Conservation (phyloP, 768 basidiomycete genomes). For the Suillus americanus region DNA sequence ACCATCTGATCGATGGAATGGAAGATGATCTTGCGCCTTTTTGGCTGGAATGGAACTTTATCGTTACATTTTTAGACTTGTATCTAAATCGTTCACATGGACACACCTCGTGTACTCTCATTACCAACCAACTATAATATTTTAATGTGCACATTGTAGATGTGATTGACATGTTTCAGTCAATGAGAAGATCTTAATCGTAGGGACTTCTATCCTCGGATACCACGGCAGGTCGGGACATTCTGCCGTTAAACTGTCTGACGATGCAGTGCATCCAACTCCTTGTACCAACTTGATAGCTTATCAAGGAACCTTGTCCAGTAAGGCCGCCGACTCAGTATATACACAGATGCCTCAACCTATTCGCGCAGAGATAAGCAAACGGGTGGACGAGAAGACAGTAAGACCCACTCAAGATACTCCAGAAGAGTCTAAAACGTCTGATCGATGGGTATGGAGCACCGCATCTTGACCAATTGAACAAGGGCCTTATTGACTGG, state of each 20-base stretch:
- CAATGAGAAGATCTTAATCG: background rate
- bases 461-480: slow-evolving; percentile 60
- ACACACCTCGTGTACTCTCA: slow-evolving; percentile 1
- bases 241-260: background rate
- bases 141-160: background rate
- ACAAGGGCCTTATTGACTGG: slow-evolving; percentile 55
- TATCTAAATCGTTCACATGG: background rate
- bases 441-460: slow-evolving; percentile 54
- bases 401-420: background rate
- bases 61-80: slow-evolving; percentile 2
- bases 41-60: background rate
- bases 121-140: background rate
- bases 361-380: background rate
- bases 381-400: background rate
- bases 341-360: background rate
- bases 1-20: background rate
- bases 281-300: background rate
- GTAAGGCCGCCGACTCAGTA: background rate
- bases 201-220: background rate
- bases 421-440: slow-evolving; percentile 15
- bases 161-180: background rate
- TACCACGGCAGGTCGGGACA: background rate
- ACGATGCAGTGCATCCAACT: background rate
- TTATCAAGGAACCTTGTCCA: background rate
- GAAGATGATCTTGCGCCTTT: background rate